A percentile compares a stretch with the other conserved stretches of the same genome.
phyloP scores from a whole-genome alignment of 2,329 filamentous ascomycete genomes.

The Thelonectria olida region DNA sequence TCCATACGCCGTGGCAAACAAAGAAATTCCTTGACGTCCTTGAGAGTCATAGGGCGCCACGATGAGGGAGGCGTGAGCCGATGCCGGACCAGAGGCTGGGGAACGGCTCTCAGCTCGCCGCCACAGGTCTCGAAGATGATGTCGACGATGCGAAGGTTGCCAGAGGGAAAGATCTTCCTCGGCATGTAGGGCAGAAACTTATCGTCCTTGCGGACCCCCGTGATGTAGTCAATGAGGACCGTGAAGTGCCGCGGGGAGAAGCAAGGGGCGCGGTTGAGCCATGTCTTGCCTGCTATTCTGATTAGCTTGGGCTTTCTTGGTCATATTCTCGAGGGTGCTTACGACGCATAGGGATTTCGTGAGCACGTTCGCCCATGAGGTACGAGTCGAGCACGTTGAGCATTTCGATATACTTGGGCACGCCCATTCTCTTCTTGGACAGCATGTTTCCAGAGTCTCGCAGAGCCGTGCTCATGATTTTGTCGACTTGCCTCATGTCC shows the following conservation, averaged over 20 bases:
- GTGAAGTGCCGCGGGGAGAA: not conserved
- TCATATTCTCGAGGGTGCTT: not conserved
- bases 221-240: not conserved
- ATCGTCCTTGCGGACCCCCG: not conserved
- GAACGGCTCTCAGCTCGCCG: not conserved
- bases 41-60: not conserved
- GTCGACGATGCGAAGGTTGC: not conserved
- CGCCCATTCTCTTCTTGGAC: not conserved
- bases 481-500: not conserved
- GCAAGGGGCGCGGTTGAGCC: not conserved
- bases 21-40: not conserved
- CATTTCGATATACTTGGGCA: not conserved
- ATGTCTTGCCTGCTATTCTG: not conserved
- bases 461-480: not conserved
- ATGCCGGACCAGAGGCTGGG: not conserved
- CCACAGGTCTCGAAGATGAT: not conserved
- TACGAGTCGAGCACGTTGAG: not conserved
- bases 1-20: not conserved
- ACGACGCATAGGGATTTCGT: not conserved
- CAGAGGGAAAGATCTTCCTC: not conserved
- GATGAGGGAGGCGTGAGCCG: not conserved
- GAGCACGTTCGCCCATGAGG: not conserved
- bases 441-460: not conserved
- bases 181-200: not conserved
- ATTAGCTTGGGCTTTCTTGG: not conserved